These are phyloP conservation scores for Aspergillus unguis DNA, from an alignment of 2,329 filamentous ascomycete species.

Conservation along the genomic window DNA sequence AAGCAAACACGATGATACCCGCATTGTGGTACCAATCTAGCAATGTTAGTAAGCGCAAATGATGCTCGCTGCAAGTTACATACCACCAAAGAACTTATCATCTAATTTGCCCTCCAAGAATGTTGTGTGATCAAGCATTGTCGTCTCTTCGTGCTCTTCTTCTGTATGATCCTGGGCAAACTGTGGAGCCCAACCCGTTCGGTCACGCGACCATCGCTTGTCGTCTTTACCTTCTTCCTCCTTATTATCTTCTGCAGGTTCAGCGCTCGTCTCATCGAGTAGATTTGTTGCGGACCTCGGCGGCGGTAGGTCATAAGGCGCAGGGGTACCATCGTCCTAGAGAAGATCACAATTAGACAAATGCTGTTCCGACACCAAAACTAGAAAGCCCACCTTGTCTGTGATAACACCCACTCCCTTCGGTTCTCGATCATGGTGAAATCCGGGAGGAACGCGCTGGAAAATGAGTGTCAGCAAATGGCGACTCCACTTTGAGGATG, in stretches of 20 bases:
- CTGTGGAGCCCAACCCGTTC: slow-evolving; percentile 83
- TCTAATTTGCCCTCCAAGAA: slow-evolving; percentile 79
- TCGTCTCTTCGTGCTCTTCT: slow-evolving; percentile 55
- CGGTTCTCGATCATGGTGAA: slow-evolving; percentile 52
- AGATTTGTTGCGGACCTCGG: slow-evolving; percentile 57
- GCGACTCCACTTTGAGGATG: background rate
- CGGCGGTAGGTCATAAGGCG: slow-evolving; percentile 73
- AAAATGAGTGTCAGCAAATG: slow-evolving; percentile 5
- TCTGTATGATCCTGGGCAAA: slow-evolving; percentile 63
- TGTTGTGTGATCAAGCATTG: slow-evolving; percentile 80
- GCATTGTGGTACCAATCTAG: slow-evolving; percentile 97
- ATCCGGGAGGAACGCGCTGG: slow-evolving; percentile 62
- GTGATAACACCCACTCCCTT: slow-evolving; percentile 59
- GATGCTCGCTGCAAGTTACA: slow-evolving; percentile 21
- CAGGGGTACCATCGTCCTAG: slow-evolving; percentile 63
- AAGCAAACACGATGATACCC: slow-evolving; percentile 89
- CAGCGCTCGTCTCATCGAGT: slow-evolving; percentile 54
- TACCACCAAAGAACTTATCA: slow-evolving; percentile 86
- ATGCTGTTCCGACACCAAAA: background rate
- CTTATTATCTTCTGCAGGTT: slow-evolving; percentile 50
- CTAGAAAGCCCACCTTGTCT: slow-evolving; percentile 57
- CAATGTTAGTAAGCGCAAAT: slow-evolving; percentile 2
- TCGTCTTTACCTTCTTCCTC: slow-evolving; percentile 52
- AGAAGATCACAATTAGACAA: slow-evolving; percentile 5
- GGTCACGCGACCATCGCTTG: slow-evolving; percentile 54